Conservation (phyloP, 805 yeast species). For the Metschnikowia similis region DNA sequence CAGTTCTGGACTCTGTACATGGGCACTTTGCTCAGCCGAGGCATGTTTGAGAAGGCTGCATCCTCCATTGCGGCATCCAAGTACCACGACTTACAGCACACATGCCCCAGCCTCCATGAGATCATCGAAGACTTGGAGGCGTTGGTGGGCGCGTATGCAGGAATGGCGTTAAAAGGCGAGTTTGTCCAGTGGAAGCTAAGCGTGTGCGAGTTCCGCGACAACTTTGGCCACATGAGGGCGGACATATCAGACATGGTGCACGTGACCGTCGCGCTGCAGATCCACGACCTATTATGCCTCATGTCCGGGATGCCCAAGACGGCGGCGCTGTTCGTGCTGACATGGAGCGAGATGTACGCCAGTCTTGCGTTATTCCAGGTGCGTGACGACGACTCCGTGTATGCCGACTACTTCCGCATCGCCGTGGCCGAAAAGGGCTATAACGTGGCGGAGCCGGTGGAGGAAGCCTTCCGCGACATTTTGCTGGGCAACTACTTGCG, state of each 20-base stretch:
- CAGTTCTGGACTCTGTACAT: conserved; percentile 61
- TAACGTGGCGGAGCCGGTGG: conserved; percentile 12
- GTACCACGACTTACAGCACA: conserved; percentile 34
- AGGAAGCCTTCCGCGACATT: conserved; percentile 47
- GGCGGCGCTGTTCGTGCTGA: conserved; percentile 46
- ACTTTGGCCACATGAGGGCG: conserved; percentile 23
- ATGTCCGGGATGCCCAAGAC: conserved; percentile 48
- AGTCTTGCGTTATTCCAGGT: conserved; percentile 58
- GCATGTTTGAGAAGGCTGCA: conserved; percentile 54
- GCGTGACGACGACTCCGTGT: conserved; percentile 38
- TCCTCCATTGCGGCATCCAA: conserved; percentile 42
- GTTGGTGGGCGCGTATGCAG: conserved; percentile 38
- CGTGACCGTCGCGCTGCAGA: conserved; percentile 28
- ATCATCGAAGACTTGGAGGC: conserved; percentile 39
- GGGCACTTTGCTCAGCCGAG: conserved; percentile 55
- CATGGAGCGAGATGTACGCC: conserved; percentile 67
- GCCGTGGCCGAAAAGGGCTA: conserved; percentile 29
- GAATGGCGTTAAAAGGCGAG: conserved; percentile 35
- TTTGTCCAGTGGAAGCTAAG: conserved; percentile 49
- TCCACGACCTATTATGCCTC: conserved; percentile 40
- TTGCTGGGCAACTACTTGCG: conserved; percentile 53
- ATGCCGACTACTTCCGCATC: conserved; percentile 29
- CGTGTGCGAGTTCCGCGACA: conserved; percentile 48
- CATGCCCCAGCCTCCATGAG: conserved; percentile 28
- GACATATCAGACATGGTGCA: conserved; percentile 22